phyloP scores from a whole-genome alignment of 345 rosid genomes.

The Camelina neglecta region DNA sequence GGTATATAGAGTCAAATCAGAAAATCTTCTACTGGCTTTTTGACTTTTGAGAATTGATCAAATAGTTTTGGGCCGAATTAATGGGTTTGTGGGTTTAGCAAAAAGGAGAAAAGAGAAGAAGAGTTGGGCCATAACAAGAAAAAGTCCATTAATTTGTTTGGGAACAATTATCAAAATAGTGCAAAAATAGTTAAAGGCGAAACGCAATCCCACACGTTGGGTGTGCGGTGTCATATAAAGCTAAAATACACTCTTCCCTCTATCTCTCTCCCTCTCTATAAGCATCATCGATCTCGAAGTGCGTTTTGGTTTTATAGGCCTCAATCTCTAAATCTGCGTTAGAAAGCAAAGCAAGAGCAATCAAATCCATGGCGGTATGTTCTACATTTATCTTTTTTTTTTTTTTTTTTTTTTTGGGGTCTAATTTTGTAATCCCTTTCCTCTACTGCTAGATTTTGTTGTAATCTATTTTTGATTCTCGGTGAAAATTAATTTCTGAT shows the following conservation, averaged over 20 bases:
- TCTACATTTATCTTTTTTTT: background rate
- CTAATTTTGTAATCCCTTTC: background rate
- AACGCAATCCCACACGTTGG: slow-evolving; percentile 42
- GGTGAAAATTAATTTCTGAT: background rate
- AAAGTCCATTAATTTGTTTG: background rate
- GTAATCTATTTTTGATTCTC: slow-evolving; percentile 20
- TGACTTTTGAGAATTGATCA: background rate
- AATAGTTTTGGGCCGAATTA: background rate
- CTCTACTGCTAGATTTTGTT: background rate
- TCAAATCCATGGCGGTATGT: slow-evolving; percentile 44
- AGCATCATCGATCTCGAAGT: no score
- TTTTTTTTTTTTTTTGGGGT: background rate
- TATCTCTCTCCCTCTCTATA: background rate
- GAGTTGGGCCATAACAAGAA: background rate
- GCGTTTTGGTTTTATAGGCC: no score
- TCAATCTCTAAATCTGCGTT: no score
- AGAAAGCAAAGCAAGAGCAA: background rate
- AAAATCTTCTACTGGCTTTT: background rate
- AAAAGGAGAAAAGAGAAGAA: background rate
- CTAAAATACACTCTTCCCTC: slow-evolving; percentile 18
- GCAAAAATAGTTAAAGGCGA: slow-evolving; percentile 25
- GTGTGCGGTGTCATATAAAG: slow-evolving; percentile 37
- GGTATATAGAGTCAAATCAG: background rate
- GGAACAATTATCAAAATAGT: background rate
- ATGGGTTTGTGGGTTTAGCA: background rate